Percentiles rank a stretch among this genome's conserved stretches.
Conservation (phyloP, 129 eudicot species). For the Flaveria brownii region DNA sequence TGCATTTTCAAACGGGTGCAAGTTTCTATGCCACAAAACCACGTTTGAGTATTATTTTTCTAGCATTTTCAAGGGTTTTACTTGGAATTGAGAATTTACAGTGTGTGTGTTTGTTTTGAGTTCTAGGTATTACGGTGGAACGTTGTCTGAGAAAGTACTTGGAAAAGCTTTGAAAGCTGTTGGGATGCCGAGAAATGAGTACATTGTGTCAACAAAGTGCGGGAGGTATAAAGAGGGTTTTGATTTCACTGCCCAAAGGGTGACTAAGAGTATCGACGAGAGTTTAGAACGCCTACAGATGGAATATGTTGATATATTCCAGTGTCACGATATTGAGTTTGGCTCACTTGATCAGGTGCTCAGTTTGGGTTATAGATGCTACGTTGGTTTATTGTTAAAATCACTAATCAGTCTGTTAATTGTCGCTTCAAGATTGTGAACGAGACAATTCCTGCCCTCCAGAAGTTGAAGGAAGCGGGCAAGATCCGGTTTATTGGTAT, state of each 20-base stretch:
- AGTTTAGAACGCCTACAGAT: constrained; percentile 88
- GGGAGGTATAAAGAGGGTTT: constrained; percentile 90
- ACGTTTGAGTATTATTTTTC: background rate
- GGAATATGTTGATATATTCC: constrained; percentile 89
- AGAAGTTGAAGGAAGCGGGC: constrained; percentile 73
- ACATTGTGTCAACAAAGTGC: constrained; percentile 90
- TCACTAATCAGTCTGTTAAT: background rate
- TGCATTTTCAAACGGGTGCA: background rate
- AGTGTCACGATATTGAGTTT: constrained; percentile 95
- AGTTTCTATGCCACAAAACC: background rate
- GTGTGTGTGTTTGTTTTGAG: background rate
- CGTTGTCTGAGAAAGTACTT: constrained; percentile 78
- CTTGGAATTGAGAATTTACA: constrained; percentile 3
- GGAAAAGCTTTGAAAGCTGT: constrained; percentile 83
- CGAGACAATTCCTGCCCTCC: constrained; percentile 94
- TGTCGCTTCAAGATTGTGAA: constrained; percentile 58
- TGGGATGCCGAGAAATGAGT: constrained; percentile 69
- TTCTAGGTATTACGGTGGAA: constrained; percentile 83
- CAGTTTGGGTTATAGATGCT: background rate
- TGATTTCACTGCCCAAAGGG: constrained; percentile 88
- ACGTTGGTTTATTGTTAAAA: background rate
- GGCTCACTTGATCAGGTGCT: constrained; percentile 94
- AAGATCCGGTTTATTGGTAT: constrained; percentile 89
- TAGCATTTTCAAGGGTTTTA: background rate
- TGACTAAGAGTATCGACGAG: constrained; percentile 83